phyloP scores from a whole-genome alignment of 495 filamentous ascomycete species.

The Penicillium antarcticum region DNA sequence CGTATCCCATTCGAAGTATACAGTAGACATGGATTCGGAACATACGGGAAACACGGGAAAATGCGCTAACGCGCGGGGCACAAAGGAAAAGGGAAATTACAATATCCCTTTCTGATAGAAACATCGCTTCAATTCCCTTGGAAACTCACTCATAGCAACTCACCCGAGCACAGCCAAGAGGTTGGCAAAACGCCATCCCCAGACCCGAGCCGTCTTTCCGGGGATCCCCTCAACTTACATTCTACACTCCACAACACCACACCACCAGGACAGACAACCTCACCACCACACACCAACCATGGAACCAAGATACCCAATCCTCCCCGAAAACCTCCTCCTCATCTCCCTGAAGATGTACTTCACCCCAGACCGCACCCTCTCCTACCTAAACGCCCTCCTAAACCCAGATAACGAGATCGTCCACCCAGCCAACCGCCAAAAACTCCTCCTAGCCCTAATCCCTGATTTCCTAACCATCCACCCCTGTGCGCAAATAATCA shows the following conservation, averaged over 20 bases:
- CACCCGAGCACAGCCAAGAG: too few relatives aligned
- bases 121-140: too few relatives aligned
- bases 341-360: conserved; percentile 88
- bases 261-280: neutral
- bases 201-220: too few relatives aligned
- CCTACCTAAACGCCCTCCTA: conserved; percentile 59
- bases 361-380: conserved; percentile 56
- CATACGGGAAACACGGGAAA: neutral
- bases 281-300: conserved; percentile 9
- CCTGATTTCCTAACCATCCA: conserved; percentile 70
- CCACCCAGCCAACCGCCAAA: conserved; percentile 52
- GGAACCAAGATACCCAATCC: conserved; percentile 36
- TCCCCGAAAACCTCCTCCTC: conserved; percentile 67
- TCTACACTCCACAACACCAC: neutral
- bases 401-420: conserved; percentile 38
- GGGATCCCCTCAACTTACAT: too few relatives aligned
- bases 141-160: too few relatives aligned
- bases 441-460: conserved; percentile 81
- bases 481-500: conserved; percentile 51
- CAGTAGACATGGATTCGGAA: neutral
- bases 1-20: too few relatives aligned
- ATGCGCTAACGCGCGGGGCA: neutral
- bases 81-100: too few relatives aligned
- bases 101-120: too few relatives aligned
- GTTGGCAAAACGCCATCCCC: too few relatives aligned